Conservation (phyloP, 495 filamentous ascomycete genomes). For the Neurospora intermedia region DNA sequence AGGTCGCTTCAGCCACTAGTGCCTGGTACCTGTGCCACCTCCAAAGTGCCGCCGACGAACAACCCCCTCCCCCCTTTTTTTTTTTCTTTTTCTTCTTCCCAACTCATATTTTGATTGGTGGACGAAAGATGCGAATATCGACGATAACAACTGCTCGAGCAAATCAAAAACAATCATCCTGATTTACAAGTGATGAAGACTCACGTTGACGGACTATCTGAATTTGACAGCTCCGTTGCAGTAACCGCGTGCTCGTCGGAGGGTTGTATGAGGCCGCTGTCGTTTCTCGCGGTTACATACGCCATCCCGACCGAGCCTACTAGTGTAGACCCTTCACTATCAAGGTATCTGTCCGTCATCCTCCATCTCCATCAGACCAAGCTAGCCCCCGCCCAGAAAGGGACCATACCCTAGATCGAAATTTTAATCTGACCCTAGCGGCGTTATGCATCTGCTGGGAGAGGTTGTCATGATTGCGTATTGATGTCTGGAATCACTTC, state of each 20-base stretch:
- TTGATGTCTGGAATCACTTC: neutral
- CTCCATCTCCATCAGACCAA: neutral
- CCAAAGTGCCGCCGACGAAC: neutral
- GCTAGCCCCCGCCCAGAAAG: neutral
- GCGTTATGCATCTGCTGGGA: neutral
- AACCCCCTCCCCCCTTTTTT: neutral
- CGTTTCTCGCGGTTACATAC: neutral
- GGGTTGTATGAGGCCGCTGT: neutral
- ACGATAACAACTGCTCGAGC: neutral
- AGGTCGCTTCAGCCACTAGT: neutral
- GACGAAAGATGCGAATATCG: neutral
- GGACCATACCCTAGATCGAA: neutral
- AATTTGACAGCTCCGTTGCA: neutral
- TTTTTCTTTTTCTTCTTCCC: neutral
- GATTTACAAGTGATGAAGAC: neutral
- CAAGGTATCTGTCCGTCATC: neutral
- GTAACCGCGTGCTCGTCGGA: neutral
- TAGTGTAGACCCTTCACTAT: neutral
- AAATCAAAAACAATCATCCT: neutral
- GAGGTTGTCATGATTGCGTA: neutral
- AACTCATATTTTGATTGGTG: neutral
- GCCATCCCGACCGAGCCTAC: neutral
- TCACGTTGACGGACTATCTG: neutral
- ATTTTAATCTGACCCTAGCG: neutral
- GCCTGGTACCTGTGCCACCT: neutral